phyloP scores from a whole-genome alignment of 176 grass and related monocot species.

The Alloteropsis semialata region DNA sequence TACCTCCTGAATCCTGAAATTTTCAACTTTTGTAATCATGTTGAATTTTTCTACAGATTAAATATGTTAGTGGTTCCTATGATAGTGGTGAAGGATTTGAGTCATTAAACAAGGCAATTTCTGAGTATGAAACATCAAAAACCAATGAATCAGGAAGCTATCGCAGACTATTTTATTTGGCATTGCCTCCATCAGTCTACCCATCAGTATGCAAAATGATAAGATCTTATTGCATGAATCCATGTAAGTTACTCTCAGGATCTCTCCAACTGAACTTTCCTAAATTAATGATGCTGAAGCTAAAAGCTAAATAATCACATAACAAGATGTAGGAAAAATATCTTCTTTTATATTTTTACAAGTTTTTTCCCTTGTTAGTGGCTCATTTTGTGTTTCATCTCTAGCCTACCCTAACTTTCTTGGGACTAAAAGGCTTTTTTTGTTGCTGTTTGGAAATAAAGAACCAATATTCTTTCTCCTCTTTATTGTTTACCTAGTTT shows the following conservation, averaged over 20 bases:
- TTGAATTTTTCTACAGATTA: no score
- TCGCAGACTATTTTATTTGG: slow-evolving; percentile 90
- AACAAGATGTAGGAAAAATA: background rate
- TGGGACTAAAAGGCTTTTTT: background rate
- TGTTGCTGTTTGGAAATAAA: background rate
- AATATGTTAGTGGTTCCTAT: no score
- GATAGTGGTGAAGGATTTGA: no score
- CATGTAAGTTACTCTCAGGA: slow-evolving; percentile 43
- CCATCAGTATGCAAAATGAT: no score
- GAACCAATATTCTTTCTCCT: background rate
- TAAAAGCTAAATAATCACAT: background rate
- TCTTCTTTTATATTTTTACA: background rate
- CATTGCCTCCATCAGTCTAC: slow-evolving; percentile 93
- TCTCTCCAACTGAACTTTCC: background rate
- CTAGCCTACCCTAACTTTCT: no score
- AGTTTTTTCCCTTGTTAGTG: background rate
- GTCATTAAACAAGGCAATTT: no score
- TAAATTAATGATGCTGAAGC: background rate
- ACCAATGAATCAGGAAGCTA: slow-evolving; percentile 50
- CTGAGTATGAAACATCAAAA: slow-evolving; percentile 68
- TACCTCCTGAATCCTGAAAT: no score
- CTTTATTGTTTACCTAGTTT: background rate
- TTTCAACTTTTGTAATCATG: no score
- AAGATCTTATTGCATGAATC: slow-evolving; percentile 77
- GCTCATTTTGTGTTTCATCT: background rate